phyloP scores from a whole-genome alignment of 2,329 filamentous ascomycete species.

The Sporothrix phasma region DNA sequence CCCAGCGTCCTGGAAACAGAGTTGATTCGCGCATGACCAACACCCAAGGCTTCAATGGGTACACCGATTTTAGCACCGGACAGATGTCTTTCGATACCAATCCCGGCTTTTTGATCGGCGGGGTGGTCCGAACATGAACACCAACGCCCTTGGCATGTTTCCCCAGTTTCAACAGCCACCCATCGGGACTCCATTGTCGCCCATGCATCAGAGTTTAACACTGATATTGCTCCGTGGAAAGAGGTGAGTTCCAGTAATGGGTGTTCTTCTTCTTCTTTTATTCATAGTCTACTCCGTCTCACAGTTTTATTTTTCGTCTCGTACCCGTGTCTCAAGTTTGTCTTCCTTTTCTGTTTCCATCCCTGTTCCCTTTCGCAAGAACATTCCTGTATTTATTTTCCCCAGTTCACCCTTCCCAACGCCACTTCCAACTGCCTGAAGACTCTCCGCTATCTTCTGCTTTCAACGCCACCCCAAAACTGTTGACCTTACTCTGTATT shows the following conservation, averaged over 20 bases:
- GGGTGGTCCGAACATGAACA: slow-evolving; percentile 26
- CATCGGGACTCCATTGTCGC: slow-evolving; percentile 57
- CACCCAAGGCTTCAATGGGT: slow-evolving; percentile 26
- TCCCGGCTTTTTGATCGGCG: slow-evolving; percentile 20
- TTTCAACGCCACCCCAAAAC: too few relatives aligned
- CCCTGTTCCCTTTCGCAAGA: too few relatives aligned
- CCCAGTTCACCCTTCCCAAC: too few relatives aligned
- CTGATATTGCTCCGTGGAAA: slow-evolving; percentile 40
- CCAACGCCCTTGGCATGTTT: slow-evolving; percentile 35
- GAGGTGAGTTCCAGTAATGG: slow-evolving; percentile 42
- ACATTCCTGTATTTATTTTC: too few relatives aligned
- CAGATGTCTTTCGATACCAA: slow-evolving; percentile 23
- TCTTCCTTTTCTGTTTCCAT: neutral
- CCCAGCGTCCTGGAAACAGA: slow-evolving; percentile 37
- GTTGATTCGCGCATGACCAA: slow-evolving; percentile 33
- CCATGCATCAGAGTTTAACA: slow-evolving; percentile 67
- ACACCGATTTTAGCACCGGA: slow-evolving; percentile 23
- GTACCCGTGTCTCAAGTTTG: neutral
- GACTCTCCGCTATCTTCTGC: too few relatives aligned
- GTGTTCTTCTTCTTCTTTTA: too few relatives aligned
- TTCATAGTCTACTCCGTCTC: slow-evolving; percentile 20
- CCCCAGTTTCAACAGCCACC: slow-evolving; percentile 45
- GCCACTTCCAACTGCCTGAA: too few relatives aligned
- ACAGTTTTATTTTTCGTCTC: neutral
- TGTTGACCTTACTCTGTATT: too few relatives aligned